Percentiles rank a stretch among this genome's conserved stretches.
phyloP scores from a whole-genome alignment of 192 early-diverging fungal genomes.

The Dimargaris verticillata region DNA sequence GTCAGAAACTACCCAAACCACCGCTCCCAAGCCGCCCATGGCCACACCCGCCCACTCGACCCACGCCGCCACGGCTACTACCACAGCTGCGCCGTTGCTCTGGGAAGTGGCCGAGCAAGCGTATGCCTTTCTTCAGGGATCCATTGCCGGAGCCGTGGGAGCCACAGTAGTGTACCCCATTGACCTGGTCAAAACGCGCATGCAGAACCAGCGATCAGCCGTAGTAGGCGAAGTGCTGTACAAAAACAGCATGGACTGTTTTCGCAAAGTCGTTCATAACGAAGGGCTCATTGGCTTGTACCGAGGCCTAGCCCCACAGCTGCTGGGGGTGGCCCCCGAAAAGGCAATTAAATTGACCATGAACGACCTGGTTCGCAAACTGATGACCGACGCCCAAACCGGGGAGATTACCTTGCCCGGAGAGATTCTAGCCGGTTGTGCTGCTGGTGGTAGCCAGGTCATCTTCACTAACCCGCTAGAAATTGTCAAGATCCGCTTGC shows the following conservation, averaged over 20 bases:
- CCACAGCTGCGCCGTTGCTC: conserved; percentile 8
- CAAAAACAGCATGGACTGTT: conserved; percentile 92
- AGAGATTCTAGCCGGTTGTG: conserved; percentile 74
- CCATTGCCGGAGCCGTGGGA: conserved; percentile 84
- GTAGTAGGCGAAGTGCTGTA: conserved; percentile 84
- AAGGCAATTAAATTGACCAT: conserved; percentile 97
- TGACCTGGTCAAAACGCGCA: conserved; percentile 94
- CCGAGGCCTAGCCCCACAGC: conserved; percentile 80
- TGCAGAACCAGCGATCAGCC: conserved; percentile 91
- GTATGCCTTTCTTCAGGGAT: conserved; percentile 66
- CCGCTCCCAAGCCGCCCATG: neutral
- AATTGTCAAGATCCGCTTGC: conserved; percentile 97
- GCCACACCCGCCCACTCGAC: neutral
- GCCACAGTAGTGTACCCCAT: conserved; percentile 93
- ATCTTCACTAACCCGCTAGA: conserved; percentile 95
- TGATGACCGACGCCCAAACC: conserved; percentile 43
- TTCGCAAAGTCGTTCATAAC: conserved; percentile 81
- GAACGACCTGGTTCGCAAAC: conserved; percentile 75
- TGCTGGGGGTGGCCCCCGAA: conserved; percentile 91
- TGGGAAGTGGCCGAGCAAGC: conserved; percentile 37
- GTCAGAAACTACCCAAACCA: neutral
- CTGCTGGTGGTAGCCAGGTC: conserved; percentile 75
- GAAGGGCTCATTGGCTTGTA: conserved; percentile 85
- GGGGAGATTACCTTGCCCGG: conserved; percentile 57
- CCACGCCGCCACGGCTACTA: neutral